Evolutionary conservation across 2,329 filamentous ascomycete species (phyloP).

Genomic region (Fusarium mexicanum): DNA sequence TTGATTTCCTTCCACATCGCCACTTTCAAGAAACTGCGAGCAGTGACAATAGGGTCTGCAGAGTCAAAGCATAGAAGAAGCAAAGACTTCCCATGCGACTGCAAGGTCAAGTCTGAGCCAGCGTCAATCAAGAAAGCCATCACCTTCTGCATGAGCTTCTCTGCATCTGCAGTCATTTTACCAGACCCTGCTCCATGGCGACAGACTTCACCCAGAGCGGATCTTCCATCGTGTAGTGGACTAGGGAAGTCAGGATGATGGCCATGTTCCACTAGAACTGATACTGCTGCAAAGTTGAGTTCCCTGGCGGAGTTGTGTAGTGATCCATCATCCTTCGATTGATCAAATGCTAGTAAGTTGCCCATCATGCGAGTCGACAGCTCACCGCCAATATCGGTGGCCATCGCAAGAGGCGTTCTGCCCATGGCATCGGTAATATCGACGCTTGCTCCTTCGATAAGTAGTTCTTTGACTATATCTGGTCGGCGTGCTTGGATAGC

Average conservation of each 20-base stretch:
- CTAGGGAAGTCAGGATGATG: constrained; percentile 74
- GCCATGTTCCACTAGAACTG: constrained; percentile 65
- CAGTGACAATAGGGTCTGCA: constrained; percentile 62
- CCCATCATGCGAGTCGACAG: constrained; percentile 64
- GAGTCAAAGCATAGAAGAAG: constrained; percentile 70
- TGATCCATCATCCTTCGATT: constrained; percentile 70
- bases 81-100: constrained; percentile 66
- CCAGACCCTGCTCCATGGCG: constrained; percentile 61
- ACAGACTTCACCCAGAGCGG: constrained; percentile 71
- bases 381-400: constrained; percentile 64
- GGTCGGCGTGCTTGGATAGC: constrained; percentile 65
- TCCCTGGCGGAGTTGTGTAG: constrained; percentile 71
- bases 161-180: constrained; percentile 56
- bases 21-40: constrained; percentile 67
- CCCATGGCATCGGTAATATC: constrained; percentile 66
- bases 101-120: constrained; percentile 66
- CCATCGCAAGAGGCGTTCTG: constrained; percentile 69
- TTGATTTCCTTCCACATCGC: constrained; percentile 74
- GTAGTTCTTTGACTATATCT: constrained; percentile 66
- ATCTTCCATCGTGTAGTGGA: constrained; percentile 68
- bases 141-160: constrained; percentile 65
- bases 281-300: constrained; percentile 66
- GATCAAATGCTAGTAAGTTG: constrained; percentile 64
- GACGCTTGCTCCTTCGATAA: constrained; percentile 68
- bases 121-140: constrained; percentile 65